phyloP scores from a whole-genome alignment of 176 grass and related monocot species.

The Panicum miliaceum region DNA sequence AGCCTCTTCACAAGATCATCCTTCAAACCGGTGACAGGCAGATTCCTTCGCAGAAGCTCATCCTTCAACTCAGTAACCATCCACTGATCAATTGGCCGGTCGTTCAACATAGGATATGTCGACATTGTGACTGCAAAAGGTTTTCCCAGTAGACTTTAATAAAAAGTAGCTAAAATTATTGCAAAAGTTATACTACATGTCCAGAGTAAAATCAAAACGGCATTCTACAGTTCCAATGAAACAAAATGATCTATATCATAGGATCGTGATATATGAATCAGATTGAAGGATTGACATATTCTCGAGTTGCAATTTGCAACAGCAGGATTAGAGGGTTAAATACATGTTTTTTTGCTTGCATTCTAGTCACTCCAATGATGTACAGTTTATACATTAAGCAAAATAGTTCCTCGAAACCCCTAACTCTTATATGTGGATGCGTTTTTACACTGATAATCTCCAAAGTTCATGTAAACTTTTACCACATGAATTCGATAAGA shows the following conservation, averaged over 20 bases:
- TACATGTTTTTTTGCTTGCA: background rate
- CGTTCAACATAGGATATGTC: conserved; percentile 59
- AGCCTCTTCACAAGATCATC: conserved; percentile 78
- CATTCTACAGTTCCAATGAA: background rate
- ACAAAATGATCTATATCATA: background rate
- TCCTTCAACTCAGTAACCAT: conserved; percentile 78
- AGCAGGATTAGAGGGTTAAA: background rate
- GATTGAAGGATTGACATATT: background rate
- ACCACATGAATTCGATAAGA: background rate
- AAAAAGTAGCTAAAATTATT: background rate
- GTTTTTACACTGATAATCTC: background rate
- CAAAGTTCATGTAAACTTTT: background rate
- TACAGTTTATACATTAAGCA: conserved; percentile 3
- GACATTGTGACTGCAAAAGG: conserved; percentile 47
- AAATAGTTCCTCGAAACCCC: background rate
- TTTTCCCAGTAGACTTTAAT: background rate
- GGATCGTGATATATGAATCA: background rate
- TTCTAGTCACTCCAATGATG: background rate
- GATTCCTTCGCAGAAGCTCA: conserved; percentile 67
- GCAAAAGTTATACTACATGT: background rate
- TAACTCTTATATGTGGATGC: background rate
- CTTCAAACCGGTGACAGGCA: conserved; percentile 70
- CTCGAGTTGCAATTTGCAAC: background rate
- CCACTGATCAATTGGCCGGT: conserved; percentile 86
- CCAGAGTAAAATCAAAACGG: background rate